These are phyloP conservation scores for Pythium dissimile DNA, from an alignment of 352 stramenopile genomes.

Conservation along the genomic window DNA sequence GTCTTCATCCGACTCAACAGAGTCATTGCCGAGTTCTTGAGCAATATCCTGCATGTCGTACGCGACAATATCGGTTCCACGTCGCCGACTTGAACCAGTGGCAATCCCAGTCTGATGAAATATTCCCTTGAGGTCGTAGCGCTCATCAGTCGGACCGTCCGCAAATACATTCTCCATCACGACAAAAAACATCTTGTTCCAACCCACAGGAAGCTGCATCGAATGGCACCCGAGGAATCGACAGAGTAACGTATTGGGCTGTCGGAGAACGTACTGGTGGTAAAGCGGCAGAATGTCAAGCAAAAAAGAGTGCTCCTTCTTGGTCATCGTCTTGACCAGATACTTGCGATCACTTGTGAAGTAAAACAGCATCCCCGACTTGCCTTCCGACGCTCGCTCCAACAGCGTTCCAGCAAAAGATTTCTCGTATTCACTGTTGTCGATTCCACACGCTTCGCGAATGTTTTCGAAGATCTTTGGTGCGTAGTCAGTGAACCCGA, in stretches of 20 bases:
- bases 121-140: conserved; percentile 84
- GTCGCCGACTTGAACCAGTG: not conserved
- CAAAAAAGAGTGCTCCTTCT: conserved; percentile 83
- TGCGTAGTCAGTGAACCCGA: conserved; percentile 85
- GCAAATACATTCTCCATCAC: conserved; percentile 88
- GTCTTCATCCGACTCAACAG: conserved; percentile 2
- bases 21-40: not conserved
- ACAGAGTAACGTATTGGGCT: conserved; percentile 77
- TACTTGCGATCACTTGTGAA: conserved; percentile 85
- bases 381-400: conserved; percentile 79
- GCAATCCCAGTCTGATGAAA: conserved; percentile 52
- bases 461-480: conserved; percentile 85
- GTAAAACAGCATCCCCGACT: conserved; percentile 88
- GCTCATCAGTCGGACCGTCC: conserved; percentile 68
- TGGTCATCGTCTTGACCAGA: conserved; percentile 88
- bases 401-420: conserved; percentile 83
- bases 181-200: conserved; percentile 90
- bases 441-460: conserved; percentile 70
- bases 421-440: conserved; percentile 75
- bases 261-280: conserved; percentile 82
- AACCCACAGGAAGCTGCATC: conserved; percentile 86
- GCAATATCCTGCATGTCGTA: conserved; percentile 11
- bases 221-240: conserved; percentile 83
- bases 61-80: conserved; percentile 13
- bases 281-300: conserved; percentile 78